phyloP scores from a whole-genome alignment of 192 early-diverging fungal species.

The Backusella morwellensis region DNA sequence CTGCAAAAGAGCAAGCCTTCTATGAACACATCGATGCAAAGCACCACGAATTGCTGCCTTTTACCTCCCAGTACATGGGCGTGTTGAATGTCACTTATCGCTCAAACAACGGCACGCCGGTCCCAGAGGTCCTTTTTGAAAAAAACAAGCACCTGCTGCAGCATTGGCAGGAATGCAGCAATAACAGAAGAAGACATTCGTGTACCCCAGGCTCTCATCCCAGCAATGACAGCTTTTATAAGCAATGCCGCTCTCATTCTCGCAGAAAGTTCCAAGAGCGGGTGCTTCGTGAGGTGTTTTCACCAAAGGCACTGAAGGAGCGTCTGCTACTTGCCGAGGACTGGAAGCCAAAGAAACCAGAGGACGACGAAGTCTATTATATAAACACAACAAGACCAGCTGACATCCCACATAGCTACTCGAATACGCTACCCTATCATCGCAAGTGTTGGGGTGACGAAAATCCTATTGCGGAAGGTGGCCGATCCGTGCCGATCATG shows the following conservation, averaged over 20 bases:
- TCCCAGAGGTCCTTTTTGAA: constrained; percentile 82
- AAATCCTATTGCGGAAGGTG: not conserved
- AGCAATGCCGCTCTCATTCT: not conserved
- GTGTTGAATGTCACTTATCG: constrained; percentile 92
- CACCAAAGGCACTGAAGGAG: constrained; percentile 77
- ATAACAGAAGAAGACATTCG: constrained; percentile 18
- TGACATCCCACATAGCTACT: constrained; percentile 6
- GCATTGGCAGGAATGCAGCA: constrained; percentile 42
- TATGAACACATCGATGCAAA: constrained; percentile 83
- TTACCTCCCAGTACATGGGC: constrained; percentile 93
- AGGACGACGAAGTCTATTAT: not conserved
- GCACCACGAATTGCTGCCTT: constrained; percentile 80
- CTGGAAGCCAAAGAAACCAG: constrained; percentile 12
- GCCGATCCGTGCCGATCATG: constrained; percentile 15
- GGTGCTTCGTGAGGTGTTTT: constrained; percentile 88
- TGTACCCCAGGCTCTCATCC: not conserved
- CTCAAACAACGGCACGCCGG: not conserved
- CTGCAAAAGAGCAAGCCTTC: constrained; percentile 77
- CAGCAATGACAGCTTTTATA: not conserved
- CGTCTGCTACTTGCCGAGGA: constrained; percentile 58
- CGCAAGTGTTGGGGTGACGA: not conserved
- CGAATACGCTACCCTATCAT: not conserved
- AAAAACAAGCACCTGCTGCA: constrained; percentile 89
- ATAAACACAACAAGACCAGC: not conserved
- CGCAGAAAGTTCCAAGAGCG: constrained; percentile 61